Conservation (phyloP, 2,329 filamentous ascomycete species). For the Dactylellina cionopaga region DNA sequence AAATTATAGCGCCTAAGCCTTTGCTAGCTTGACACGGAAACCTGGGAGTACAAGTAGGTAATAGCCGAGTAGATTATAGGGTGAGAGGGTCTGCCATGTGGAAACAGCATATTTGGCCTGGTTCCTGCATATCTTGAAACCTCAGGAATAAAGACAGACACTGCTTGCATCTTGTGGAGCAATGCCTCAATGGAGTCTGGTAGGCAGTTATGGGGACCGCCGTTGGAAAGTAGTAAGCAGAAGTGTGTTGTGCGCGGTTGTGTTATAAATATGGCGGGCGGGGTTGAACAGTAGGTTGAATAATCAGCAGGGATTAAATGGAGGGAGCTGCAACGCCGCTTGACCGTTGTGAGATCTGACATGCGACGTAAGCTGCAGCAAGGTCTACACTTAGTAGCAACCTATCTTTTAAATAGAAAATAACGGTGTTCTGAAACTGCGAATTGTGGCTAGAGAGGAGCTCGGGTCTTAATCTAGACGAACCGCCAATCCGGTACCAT, state of each 20-base stretch:
- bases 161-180: neutral
- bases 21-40: neutral
- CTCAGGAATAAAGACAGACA: neutral
- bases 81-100: neutral
- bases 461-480: neutral
- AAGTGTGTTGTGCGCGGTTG: conserved; percentile 25
- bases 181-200: neutral
- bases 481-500: no score
- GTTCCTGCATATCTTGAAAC: conserved; percentile 44
- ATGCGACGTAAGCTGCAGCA: conserved; percentile 38
- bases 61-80: neutral
- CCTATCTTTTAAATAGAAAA: neutral
- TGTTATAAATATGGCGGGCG: conserved; percentile 20
- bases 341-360: conserved; percentile 26
- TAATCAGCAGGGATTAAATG: conserved; percentile 26
- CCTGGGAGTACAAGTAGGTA: neutral
- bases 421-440: no score
- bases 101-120: neutral
- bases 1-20: conserved; percentile 12
- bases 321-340: conserved; percentile 2
- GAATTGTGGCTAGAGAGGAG: no score
- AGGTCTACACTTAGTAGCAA: conserved; percentile 36
- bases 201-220: neutral
- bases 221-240: conserved; percentile 11
- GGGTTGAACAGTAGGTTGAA: no score